Percentiles rank a stretch among this genome's conserved stretches.
Evolutionary conservation across 352 stramenopile species (phyloP).

Genomic region (Discostella stelligera): DNA sequence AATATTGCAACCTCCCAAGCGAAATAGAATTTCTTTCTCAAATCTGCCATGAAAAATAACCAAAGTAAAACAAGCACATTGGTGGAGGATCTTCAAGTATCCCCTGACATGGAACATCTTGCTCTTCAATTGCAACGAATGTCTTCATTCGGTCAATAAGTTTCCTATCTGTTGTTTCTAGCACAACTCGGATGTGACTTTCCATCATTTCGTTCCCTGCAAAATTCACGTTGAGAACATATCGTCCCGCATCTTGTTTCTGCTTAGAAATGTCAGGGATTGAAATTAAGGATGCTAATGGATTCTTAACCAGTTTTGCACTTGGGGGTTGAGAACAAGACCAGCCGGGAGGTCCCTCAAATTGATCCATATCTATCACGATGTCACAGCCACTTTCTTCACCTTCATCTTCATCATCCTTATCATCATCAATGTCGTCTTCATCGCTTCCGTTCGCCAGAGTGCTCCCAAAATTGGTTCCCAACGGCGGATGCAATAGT

Average conservation of each 20-base stretch:
- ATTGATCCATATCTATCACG: conserved; percentile 46
- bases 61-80: conserved; percentile 48
- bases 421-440: conserved; percentile 9
- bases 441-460: conserved; percentile 8
- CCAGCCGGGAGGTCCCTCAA: conserved; percentile 39
- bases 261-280: conserved; percentile 53
- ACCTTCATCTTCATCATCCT: conserved; percentile 21
- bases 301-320: conserved; percentile 51
- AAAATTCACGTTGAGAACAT: conserved; percentile 81
- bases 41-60: conserved; percentile 40
- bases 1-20: conserved; percentile 27
- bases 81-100: conserved; percentile 8
- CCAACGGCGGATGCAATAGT: conserved; percentile 51
- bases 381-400: conserved; percentile 39
- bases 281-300: conserved; percentile 56
- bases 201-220: conserved; percentile 80
- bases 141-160: conserved; percentile 24
- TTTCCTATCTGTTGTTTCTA: conserved; percentile 33
- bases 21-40: conserved; percentile 56
- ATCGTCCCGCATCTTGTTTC: conserved; percentile 26
- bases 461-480: background rate
- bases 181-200: conserved; percentile 68
- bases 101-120: background rate
- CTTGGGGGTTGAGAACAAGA: conserved; percentile 19
- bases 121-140: conserved; percentile 22